Conservation (phyloP, 1,139 yeast species). For the Pichia sp. region DNA sequence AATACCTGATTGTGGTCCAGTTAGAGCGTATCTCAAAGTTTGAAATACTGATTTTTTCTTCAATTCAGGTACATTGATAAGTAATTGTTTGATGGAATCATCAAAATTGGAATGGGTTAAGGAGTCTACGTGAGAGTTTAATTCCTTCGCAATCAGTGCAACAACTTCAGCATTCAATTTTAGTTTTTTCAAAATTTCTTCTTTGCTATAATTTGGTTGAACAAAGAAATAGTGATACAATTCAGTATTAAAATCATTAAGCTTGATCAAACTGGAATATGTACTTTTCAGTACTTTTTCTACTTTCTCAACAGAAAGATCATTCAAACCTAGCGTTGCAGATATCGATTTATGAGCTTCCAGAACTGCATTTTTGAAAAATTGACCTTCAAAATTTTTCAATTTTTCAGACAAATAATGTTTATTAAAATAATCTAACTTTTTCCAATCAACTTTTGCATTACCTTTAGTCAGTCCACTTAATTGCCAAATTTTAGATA, state of each 20-base stretch:
- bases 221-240: conserved; percentile 44
- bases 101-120: conserved; percentile 12
- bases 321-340: conserved; percentile 17
- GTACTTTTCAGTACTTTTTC: conserved; percentile 29
- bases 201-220: conserved; percentile 27
- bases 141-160: conserved; percentile 3
- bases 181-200: conserved; percentile 19
- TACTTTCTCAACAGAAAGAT: conserved; percentile 29
- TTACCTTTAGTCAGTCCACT: conserved; percentile 84
- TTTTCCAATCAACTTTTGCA: conserved; percentile 79
- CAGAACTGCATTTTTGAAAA: conserved; percentile 32
- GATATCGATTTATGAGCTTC: conserved; percentile 20
- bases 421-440: conserved; percentile 70
- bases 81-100: conserved; percentile 6
- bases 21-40: conserved; percentile 60
- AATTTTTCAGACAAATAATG: conserved; percentile 44
- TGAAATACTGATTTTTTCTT: conserved; percentile 37
- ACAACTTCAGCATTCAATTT: conserved; percentile 10
- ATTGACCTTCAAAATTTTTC: conserved; percentile 26
- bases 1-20: conserved; percentile 68
- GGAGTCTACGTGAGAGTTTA: conserved; percentile 1
- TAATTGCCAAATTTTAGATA: conserved; percentile 41
- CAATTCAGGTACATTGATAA: conserved; percentile 9
- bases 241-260: conserved; percentile 39
- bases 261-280: conserved; percentile 37